Evolutionary conservation across 192 early-diverging fungal genomes (phyloP).

Genomic region (Umbelopsis isabellina): DNA sequence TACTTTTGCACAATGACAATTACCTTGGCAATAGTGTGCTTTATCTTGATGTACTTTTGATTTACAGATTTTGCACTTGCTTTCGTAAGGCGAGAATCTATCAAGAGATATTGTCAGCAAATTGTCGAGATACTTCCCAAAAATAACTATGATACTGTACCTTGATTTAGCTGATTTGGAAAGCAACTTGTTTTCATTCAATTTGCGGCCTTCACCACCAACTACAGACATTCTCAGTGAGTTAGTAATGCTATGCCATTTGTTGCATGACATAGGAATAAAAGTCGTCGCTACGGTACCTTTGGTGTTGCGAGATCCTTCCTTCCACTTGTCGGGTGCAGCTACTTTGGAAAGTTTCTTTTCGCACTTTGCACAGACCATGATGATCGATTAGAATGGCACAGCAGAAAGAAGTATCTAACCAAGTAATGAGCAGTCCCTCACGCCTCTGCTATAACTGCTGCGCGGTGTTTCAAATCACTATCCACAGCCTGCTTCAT

Average conservation of each 20-base stretch:
- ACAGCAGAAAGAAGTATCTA: no score
- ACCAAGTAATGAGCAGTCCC: no score
- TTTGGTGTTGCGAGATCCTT: conserved; percentile 57
- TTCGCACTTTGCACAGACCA: conserved; percentile 64
- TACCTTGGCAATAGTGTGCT: conserved; percentile 68
- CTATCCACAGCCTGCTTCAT: no score
- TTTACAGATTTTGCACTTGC: conserved; percentile 66
- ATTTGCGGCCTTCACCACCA: conserved; percentile 49
- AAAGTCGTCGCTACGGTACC: conserved; percentile 31
- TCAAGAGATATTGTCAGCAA: neutral
- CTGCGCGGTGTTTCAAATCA: no score
- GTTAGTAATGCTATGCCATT: neutral
- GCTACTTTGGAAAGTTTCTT: conserved; percentile 64
- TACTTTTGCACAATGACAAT: neutral
- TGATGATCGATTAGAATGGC: conserved; percentile 16
- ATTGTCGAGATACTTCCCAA: neutral
- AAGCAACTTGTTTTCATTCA: conserved; percentile 64
- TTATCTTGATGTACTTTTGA: conserved; percentile 62
- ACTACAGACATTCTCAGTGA: neutral
- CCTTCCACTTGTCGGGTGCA: conserved; percentile 68
- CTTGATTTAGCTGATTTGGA: conserved; percentile 55
- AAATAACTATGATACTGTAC: conserved; percentile 23
- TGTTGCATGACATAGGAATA: neutral
- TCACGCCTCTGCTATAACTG: neutral
- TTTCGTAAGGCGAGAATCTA: conserved; percentile 60